A percentile compares a stretch with the other conserved stretches of the same genome.
Evolutionary conservation across 2,329 filamentous ascomycete species (phyloP).

Genomic region (Anthostomella pinea): DNA sequence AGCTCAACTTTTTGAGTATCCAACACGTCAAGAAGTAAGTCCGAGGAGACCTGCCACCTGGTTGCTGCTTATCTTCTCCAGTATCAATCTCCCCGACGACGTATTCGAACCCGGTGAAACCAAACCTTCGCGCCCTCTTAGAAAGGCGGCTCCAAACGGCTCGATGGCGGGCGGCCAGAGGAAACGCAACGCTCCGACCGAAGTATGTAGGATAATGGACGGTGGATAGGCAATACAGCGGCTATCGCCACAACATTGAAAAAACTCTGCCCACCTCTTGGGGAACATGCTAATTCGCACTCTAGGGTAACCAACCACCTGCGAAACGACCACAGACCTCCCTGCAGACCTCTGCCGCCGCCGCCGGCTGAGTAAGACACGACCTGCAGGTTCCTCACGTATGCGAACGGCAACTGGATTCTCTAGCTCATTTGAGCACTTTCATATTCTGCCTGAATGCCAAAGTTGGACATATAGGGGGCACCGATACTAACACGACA

Average conservation of each 20-base stretch:
- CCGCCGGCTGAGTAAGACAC: conserved; percentile 26
- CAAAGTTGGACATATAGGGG: conserved; percentile 10
- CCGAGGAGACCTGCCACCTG: conserved; percentile 4
- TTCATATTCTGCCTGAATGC: conserved; percentile 4
- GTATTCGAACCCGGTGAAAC: conserved; percentile 80
- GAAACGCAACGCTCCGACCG: conserved; percentile 46
- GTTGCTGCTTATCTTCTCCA: conserved; percentile 38
- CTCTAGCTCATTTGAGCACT: background rate
- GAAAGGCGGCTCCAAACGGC: conserved; percentile 43
- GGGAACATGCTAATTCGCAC: conserved; percentile 22
- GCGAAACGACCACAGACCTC: conserved; percentile 33
- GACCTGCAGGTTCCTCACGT: background rate
- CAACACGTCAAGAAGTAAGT: conserved; percentile 83
- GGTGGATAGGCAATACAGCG: conserved; percentile 22
- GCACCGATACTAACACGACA: conserved; percentile 15
- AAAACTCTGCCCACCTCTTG: conserved; percentile 10
- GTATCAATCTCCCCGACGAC: conserved; percentile 84
- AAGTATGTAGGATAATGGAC: conserved; percentile 31
- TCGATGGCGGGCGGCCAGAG: conserved; percentile 34
- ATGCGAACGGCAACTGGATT: background rate
- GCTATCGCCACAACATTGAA: conserved; percentile 20
- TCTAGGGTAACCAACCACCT: conserved; percentile 29
- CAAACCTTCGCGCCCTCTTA: conserved; percentile 58
- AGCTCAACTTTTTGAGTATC: conserved; percentile 76
- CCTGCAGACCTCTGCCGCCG: conserved; percentile 22